Conservation (phyloP, 228 moss, liverwort and hornwort species). For the Sphagnum magellanicum region DNA sequence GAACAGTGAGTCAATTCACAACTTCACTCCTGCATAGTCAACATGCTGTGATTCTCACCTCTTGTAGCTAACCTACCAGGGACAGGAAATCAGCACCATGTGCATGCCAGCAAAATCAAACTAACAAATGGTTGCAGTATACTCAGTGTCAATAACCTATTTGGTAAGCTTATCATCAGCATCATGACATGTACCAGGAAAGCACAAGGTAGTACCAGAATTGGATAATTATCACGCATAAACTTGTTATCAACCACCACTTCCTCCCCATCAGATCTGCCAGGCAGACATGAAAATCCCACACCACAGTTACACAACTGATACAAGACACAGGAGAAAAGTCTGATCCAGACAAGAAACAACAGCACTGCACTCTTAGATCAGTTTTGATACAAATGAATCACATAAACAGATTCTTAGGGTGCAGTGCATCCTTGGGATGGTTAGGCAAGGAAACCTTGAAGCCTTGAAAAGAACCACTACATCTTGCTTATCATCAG, state of each 20-base stretch:
- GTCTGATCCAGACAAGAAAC: not conserved
- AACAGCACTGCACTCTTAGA: conserved; percentile 21
- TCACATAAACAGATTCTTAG: too few relatives aligned
- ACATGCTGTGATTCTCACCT: not conserved
- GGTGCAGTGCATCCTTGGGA: too few relatives aligned
- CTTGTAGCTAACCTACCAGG: not conserved
- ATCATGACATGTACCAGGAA: conserved; percentile 5
- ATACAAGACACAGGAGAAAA: not conserved
- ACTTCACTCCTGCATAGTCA: not conserved
- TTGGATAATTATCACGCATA: conserved; percentile 80
- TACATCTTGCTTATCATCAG: conserved; percentile 78
- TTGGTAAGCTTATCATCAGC: conserved; percentile 8
- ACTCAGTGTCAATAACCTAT: not conserved
- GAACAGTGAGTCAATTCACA: not conserved
- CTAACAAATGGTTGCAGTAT: not conserved
- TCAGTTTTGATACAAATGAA: too few relatives aligned
- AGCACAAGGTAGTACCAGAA: conserved; percentile 49
- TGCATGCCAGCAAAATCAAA: not conserved
- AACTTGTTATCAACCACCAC: conserved; percentile 92
- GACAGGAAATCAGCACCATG: not conserved
- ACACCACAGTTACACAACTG: not conserved
- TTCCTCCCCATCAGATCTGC: conserved; percentile 89
- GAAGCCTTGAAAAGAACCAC: conserved; percentile 82
- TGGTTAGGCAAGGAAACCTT: conserved; percentile 36
- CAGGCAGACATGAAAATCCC: not conserved